These are phyloP conservation scores for Strigomonas culicis DNA, from an alignment of 208 protist genomes.

Conservation along the genomic window DNA sequence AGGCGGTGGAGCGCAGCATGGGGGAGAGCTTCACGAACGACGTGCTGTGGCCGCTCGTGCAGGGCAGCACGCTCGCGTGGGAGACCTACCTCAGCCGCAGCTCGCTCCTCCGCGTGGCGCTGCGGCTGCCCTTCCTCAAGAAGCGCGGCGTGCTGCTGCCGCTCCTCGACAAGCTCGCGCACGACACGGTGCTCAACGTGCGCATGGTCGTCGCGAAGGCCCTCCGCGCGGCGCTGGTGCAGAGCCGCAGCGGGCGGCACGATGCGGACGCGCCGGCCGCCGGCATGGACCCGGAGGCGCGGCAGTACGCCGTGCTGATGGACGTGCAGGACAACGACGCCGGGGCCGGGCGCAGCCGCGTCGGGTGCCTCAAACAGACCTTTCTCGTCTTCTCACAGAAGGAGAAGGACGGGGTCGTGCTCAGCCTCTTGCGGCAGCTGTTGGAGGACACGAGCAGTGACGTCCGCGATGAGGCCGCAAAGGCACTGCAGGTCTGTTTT, in stretches of 20 bases:
- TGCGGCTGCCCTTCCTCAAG: conserved; percentile 72
- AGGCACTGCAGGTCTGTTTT: conserved; percentile 72
- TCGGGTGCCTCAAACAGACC: neutral
- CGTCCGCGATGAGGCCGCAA: conserved; percentile 74
- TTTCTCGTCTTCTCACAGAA: conserved; percentile 42
- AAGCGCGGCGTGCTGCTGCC: conserved; percentile 47
- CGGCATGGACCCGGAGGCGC: neutral
- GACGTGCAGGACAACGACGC: neutral
- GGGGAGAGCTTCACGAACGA: conserved; percentile 55
- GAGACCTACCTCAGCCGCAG: conserved; percentile 73
- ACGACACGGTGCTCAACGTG: conserved; percentile 75
- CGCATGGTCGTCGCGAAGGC: conserved; percentile 73
- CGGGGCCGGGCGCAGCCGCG: neutral
- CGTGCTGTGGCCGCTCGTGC: conserved; percentile 75
- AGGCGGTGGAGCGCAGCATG: neutral
- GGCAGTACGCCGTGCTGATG: neutral
- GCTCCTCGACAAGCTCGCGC: conserved; percentile 60
- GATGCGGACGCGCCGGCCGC: too few species aligned
- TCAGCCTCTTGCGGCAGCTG: conserved; percentile 61
- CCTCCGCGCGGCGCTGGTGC: conserved; percentile 45
- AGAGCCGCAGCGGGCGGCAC: conserved; percentile 17
- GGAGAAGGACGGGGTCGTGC: conserved; percentile 67
- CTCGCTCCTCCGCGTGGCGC: conserved; percentile 59
- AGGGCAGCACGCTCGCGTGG: conserved; percentile 31
- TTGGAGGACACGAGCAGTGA: conserved; percentile 65